Evolutionary conservation across 139 green algal species (phyloP).

Genomic region (Astrephomene gubernaculifera): DNA sequence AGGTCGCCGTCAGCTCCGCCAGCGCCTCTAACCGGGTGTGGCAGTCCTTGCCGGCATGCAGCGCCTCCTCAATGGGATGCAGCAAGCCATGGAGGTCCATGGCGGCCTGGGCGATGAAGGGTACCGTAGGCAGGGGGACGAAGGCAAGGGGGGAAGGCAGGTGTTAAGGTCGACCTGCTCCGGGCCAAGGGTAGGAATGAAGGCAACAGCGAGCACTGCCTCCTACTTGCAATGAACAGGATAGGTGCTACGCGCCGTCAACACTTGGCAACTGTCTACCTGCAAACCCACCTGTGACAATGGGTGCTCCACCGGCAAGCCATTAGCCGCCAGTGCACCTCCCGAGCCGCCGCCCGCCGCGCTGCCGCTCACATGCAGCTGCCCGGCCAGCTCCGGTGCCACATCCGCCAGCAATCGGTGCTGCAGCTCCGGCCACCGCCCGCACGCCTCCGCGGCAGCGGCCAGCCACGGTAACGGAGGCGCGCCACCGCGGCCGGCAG

Average conservation of each 20-base stretch:
- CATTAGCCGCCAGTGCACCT: too few species aligned
- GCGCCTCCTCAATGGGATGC: background rate
- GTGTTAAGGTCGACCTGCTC: too few species aligned
- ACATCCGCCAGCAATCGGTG: slow-evolving; percentile 21
- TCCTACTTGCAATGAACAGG: too few species aligned
- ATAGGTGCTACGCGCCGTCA: too few species aligned
- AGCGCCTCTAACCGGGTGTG: background rate
- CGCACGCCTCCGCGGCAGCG: background rate
- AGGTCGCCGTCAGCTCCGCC: slow-evolving; percentile 20
- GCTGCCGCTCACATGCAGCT: slow-evolving; percentile 2
- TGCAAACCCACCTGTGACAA: too few species aligned
- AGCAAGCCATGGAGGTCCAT: slow-evolving; percentile 10
- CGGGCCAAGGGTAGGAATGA: too few species aligned
- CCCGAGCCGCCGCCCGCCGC: background rate
- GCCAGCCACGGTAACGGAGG: slow-evolving; percentile 16
- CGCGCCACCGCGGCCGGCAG: background rate
- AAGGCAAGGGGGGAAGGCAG: too few species aligned
- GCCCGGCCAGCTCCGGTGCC: slow-evolving; percentile 25
- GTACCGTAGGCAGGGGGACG: background rate
- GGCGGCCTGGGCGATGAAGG: background rate
- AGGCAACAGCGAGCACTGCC: too few species aligned
- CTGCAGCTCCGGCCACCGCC: slow-evolving; percentile 2
- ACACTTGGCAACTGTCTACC: too few species aligned
- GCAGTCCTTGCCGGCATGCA: background rate
- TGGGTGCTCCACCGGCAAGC: too few species aligned